Conservation (phyloP, 2,329 filamentous ascomycete genomes). For the Scedosporium aurantiacum region DNA sequence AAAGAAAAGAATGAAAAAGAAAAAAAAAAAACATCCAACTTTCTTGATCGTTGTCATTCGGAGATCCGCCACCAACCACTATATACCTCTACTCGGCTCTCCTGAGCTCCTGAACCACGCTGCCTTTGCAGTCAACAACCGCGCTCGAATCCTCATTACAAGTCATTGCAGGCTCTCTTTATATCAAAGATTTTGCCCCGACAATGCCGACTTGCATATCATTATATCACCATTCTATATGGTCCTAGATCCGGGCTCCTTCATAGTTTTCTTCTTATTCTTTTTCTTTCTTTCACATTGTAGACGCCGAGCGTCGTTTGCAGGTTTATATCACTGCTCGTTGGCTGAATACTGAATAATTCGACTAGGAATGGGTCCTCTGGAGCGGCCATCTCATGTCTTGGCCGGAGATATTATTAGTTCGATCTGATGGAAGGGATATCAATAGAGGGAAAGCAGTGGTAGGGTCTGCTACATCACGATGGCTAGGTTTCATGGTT, state of each 20-base stretch:
- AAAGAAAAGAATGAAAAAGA: constrained; percentile 8
- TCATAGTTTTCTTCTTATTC: not conserved
- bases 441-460: not conserved
- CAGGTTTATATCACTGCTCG: not conserved
- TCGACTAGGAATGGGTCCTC: not conserved
- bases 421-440: not conserved
- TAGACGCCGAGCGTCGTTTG: not conserved
- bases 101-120: too few relatives aligned
- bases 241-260: not conserved
- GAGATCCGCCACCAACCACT: not conserved
- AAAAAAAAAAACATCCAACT: not conserved
- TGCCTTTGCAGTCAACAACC: too few relatives aligned
- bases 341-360: not conserved
- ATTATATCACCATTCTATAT: not conserved
- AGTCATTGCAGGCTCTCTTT: too few relatives aligned
- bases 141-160: too few relatives aligned
- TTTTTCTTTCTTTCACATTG: not conserved
- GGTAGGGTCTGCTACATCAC: not conserved
- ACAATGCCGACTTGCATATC: not conserved
- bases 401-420: not conserved
- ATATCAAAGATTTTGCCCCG: too few relatives aligned
- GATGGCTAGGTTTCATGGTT: not conserved
- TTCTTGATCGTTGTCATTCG: not conserved
- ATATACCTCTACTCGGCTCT: too few relatives aligned
- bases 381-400: not conserved